A percentile compares a stretch with the other conserved stretches of the same genome.
Evolutionary conservation across 2,329 filamentous ascomycete species (phyloP).

Genomic region (Nakataea oryzae): DNA sequence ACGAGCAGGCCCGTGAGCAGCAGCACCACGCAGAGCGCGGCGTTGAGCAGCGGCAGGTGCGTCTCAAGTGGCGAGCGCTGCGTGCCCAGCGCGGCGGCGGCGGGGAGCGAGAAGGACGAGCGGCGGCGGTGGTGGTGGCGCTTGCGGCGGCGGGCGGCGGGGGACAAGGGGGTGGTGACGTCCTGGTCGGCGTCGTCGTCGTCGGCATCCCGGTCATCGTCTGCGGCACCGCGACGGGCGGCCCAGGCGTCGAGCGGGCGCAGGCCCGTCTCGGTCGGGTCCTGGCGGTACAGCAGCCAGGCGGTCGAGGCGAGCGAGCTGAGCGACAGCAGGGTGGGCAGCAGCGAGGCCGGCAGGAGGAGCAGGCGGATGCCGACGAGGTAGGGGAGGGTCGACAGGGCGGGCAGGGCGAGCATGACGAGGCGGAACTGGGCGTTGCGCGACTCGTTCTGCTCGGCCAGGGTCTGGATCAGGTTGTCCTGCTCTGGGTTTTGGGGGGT

Average conservation of each 20-base stretch:
- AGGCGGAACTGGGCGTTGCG: conserved; percentile 48
- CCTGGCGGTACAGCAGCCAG: conserved; percentile 48
- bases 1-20: conserved; percentile 30
- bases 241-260: conserved; percentile 33
- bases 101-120: conserved; percentile 11
- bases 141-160: background rate
- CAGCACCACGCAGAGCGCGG: conserved; percentile 43
- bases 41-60: conserved; percentile 52
- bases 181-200: background rate
- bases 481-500: conserved; percentile 42
- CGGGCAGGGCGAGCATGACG: conserved; percentile 39
- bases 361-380: conserved; percentile 13
- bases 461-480: conserved; percentile 47
- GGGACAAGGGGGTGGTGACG: background rate
- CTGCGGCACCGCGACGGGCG: conserved; percentile 12
- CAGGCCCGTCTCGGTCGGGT: conserved; percentile 44
- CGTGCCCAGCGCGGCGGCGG: background rate
- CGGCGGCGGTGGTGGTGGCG: conserved; percentile 3
- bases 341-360: conserved; percentile 17
- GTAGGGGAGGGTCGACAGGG: conserved; percentile 22
- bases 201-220: background rate
- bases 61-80: conserved; percentile 36
- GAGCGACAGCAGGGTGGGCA: conserved; percentile 47
- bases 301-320: conserved; percentile 52
- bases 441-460: conserved; percentile 42